A percentile compares a stretch with the other conserved stretches of the same genome.
These are phyloP conservation scores for Metrosideros polymorpha DNA, from an alignment of 441 rosid genomes.

Conservation along the genomic window DNA sequence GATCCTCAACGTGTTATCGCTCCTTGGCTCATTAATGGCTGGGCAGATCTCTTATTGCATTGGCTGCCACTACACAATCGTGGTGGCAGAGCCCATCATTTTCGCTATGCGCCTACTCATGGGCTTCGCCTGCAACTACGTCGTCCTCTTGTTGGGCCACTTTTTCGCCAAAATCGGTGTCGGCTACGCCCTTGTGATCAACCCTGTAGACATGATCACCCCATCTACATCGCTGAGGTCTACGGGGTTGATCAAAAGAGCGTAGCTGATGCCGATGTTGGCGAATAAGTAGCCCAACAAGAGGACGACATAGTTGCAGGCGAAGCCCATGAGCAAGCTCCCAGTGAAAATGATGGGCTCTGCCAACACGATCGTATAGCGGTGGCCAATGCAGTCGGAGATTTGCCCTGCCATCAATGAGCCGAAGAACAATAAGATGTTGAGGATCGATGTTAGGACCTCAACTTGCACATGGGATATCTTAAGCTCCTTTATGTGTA, in stretches of 20 bases:
- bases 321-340: not conserved
- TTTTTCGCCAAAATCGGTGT: too few species aligned
- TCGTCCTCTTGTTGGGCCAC: too few species aligned
- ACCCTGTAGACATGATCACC: too few species aligned
- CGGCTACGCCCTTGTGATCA: too few species aligned
- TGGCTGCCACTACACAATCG: accelerated
- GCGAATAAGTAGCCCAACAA: too few species aligned
- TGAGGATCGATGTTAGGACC: not conserved
- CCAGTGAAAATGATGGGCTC: not conserved
- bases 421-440: not conserved
- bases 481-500: not conserved
- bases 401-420: accelerated
- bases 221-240: too few species aligned
- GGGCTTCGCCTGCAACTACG: not conserved
- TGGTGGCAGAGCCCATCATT: not conserved
- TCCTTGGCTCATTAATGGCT: accelerated
- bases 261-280: too few species aligned
- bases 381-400: not conserved
- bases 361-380: not conserved
- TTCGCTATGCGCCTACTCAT: not conserved
- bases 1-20: not conserved
- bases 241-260: too few species aligned
- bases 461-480: not conserved
- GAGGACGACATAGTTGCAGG: not conserved
- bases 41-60: not conserved